Evolutionary conservation across 2,329 filamentous ascomycete genomes (phyloP), one percentile per base, ranked within the genome.

Genomic region (Clonostachys chloroleuca): DNA sequence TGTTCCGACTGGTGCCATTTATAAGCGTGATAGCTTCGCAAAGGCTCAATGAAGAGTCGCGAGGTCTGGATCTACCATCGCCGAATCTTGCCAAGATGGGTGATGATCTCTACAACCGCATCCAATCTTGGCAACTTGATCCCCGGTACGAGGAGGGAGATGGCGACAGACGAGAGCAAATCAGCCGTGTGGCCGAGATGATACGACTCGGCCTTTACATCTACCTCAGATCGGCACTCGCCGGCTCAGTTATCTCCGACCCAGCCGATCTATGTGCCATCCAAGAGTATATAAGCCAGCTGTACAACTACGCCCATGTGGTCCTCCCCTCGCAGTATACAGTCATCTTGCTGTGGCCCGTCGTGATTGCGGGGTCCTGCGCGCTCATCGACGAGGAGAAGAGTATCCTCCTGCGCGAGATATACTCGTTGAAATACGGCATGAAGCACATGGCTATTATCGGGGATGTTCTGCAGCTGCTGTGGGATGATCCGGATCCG

Each of bases 401-500:
- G 20, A 12, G 39, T 4, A 5, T 39, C 2, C n/a, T 46, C 39
- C 10, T 42, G 4, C 14, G 41, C 2, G 37, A 13, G 40, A 13
- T 46, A 17, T 34, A 40, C 10, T 10, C 16, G 24, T 14, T 13
- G 9, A 36, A 39, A 20, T 33, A 17, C n/a, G 30, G 17, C 14
- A 49, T 43, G 47, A 17, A 14, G 6, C 47, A 49, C 20, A 13
- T 46, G 10, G 36, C 10, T 39, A 34, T 39, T 13, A 12, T 49
- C 12, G 34, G n/a, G 5, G 44, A 49, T 35, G n/a, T 43, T 4
- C 40, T 49, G 33, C 43, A 49, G 42, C 30, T 46, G 34, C 18
- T 49, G 14, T 49, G 44, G 43, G 34, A 49, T n/a, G 43, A 49
- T 24, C 43, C 47, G n/a, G 47, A 49, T 40, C 47, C 47, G 3